Evolutionary conservation across 257 asterid species (phyloP), one percentile per base, ranked within the genome.

Genomic region (Plantago elongata): DNA sequence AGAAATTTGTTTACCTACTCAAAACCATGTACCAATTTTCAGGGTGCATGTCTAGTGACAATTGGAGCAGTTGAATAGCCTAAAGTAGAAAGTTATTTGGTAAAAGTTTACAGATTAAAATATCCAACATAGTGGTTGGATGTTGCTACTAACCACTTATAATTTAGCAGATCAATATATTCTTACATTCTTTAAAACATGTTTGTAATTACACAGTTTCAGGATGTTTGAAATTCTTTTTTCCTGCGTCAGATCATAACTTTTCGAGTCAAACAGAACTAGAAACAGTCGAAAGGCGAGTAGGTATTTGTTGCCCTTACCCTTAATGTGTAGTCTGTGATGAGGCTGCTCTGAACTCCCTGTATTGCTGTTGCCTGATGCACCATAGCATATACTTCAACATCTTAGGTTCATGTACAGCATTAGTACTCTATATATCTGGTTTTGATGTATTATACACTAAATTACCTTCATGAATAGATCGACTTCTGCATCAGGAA

Each of bases 401-500:
- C 44, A 12, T 7, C 16, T 58, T 11, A 0, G 5, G n/a, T 9
- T 45, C 9, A 45, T 45, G 14, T 45, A 13, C 13, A 45, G 50
- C 50, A 9, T 45, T 6, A 45, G 13, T 13, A n/a, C n/a, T n/a
- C n/a, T n/a, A n/a, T n/a, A 9, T 12, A 1, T 5, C 5, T 69
- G 43, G 12, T 47, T 34, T 34, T 34, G 40, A 34, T 34, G 40
- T 34, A 34, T 34, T 34, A 34, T 4, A 1, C 40, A 34, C 40
- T 34, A 34, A 34, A 34, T 34, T 79, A 89, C 96, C 97, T 87
- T 90, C 97, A 90, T 90, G 74, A 81, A 90, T 44, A 84, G 80
- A 79, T 90, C 96, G 34, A 84, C 83, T 48, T 83, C 95, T 13
- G 93, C 84, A 12, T 90, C 95, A 2, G 95, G 97, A 68, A 81